Evolutionary conservation across 1,284 basidiomycete genomes (phyloP).

Genomic region (Cutaneotrichosporon sp.): DNA sequence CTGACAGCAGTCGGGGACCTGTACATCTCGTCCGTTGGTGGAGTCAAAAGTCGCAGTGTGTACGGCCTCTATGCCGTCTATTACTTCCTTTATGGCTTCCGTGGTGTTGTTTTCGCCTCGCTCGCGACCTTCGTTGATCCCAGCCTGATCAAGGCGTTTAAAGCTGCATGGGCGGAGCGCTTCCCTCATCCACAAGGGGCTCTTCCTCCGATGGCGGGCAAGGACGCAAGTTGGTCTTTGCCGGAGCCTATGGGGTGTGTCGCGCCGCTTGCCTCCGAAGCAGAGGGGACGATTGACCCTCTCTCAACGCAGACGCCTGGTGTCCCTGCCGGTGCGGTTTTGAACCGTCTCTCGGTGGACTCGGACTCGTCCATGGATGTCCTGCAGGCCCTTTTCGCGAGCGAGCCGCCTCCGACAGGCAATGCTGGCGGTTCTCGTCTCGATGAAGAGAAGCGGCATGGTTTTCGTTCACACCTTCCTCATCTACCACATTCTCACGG

Average conservation of each 20-base stretch:
- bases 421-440: not conserved
- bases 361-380: slow-evolving; percentile 12
- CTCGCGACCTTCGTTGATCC: slow-evolving; percentile 18
- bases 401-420: slow-evolving; percentile 8
- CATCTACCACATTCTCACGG: not conserved
- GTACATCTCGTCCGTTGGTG: slow-evolving; percentile 13
- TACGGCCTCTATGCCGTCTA: slow-evolving; percentile 20
- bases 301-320: no score
- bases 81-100: slow-evolving; percentile 19
- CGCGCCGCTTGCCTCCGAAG: not conserved
- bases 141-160: slow-evolving; percentile 9
- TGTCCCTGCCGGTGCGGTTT: no score
- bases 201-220: not conserved
- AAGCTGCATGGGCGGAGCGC: slow-evolving; percentile 4
- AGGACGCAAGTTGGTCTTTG: not conserved
- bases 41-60: slow-evolving; percentile 3
- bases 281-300: not conserved
- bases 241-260: not conserved
- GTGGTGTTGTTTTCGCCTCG: slow-evolving; percentile 13
- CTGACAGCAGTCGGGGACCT: slow-evolving; percentile 16
- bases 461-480: not conserved
- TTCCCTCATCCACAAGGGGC: not conserved
- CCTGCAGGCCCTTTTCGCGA: slow-evolving; percentile 12
- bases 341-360: not conserved
- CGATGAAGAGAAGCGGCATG: not conserved